A percentile compares a stretch with the other conserved stretches of the same genome.
Conservation (phyloP, 306 rosid species). For the Cotoneaster glaucophyllus region DNA sequence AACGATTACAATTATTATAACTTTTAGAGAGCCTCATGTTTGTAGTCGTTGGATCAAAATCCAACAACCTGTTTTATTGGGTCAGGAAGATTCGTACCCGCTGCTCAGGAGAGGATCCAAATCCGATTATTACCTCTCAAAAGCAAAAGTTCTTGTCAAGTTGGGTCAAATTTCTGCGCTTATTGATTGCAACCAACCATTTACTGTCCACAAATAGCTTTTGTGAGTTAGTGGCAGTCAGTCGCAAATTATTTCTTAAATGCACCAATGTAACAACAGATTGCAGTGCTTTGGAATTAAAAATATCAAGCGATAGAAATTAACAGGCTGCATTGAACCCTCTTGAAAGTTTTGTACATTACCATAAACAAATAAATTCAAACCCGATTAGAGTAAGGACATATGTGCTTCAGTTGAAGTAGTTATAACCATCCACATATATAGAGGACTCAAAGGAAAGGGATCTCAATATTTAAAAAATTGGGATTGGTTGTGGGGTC, state of each 20-base stretch:
- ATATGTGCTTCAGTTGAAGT: background rate
- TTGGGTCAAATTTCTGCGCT: background rate
- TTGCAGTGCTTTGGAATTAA: background rate
- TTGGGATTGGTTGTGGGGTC: no score
- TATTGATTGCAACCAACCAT: background rate
- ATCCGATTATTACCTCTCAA: background rate
- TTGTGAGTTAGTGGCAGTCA: background rate
- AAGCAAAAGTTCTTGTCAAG: background rate
- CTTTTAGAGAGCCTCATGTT: no score
- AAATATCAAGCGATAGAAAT: no score
- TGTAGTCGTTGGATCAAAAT: no score
- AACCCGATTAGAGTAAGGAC: background rate
- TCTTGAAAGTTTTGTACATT: background rate
- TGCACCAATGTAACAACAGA: conserved; percentile 4
- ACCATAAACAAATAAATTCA: background rate
- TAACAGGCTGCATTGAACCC: conserved; percentile 7
- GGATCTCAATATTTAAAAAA: no score
- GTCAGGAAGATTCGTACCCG: no score
- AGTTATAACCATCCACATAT: background rate
- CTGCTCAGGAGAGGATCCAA: no score
- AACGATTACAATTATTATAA: no score
- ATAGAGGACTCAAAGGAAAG: no score
- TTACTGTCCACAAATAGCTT: background rate
- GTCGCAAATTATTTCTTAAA: background rate
- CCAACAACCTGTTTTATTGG: no score